Evolutionary conservation across 2,329 filamentous ascomycete genomes (phyloP).

Genomic region (Xylaria polymorpha): DNA sequence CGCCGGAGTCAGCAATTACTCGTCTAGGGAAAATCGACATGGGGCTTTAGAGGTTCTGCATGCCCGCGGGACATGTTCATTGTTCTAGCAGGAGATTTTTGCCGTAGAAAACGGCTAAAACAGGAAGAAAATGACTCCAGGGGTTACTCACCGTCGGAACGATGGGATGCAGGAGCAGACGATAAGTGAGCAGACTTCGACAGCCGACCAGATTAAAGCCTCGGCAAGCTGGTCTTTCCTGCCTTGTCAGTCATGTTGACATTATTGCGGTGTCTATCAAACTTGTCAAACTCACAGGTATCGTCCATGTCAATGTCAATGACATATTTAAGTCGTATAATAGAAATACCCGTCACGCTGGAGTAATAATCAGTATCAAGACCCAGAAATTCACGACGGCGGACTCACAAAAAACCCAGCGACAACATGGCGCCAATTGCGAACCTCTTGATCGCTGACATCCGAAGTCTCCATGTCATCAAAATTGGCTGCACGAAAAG

Average conservation of each 20-base stretch:
- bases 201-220: constrained; percentile 49
- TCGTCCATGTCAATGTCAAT: constrained; percentile 31
- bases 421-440: constrained; percentile 23
- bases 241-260: constrained; percentile 17
- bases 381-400: neutral
- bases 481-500: constrained; percentile 43
- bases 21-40: too few relatives aligned
- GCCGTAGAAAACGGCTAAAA: too few relatives aligned
- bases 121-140: too few relatives aligned
- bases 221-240: constrained; percentile 44
- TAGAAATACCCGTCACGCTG: constrained; percentile 39
- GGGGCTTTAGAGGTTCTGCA: too few relatives aligned
- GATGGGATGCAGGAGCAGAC: constrained; percentile 51
- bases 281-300: constrained; percentile 38
- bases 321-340: constrained; percentile 40
- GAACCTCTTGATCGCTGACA: constrained; percentile 38
- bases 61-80: too few relatives aligned
- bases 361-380: constrained; percentile 19
- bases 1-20: too few relatives aligned
- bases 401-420: constrained; percentile 41
- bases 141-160: constrained; percentile 39
- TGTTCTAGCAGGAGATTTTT: too few relatives aligned
- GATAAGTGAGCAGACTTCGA: constrained; percentile 50
- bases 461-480: constrained; percentile 41
- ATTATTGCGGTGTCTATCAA: neutral